A percentile compares a stretch with the other conserved stretches of the same genome.
phyloP scores from a whole-genome alignment of 1,284 basidiomycete genomes.

The Cutaneotrichosporon arboriforme region DNA sequence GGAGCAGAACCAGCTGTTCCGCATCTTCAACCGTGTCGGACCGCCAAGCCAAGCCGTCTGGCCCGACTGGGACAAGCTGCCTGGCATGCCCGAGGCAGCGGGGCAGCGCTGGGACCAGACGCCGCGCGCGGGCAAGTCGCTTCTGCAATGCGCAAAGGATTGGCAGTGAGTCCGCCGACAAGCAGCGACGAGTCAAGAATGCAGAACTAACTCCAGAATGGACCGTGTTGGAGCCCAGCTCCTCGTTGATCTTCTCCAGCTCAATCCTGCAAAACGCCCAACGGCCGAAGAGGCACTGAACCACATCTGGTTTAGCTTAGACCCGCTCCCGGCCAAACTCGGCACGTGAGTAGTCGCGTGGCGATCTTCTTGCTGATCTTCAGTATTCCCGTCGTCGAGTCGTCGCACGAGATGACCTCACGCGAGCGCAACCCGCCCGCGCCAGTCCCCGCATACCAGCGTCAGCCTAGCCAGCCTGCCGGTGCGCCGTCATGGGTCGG shows the following conservation, averaged over 20 bases:
- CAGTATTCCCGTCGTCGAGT: slow-evolving; percentile 24
- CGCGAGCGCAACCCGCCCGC: slow-evolving; percentile 8
- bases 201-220: slow-evolving; percentile 27
- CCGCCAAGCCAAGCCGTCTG: slow-evolving; percentile 67
- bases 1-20: slow-evolving; percentile 84
- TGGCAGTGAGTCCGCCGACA: slow-evolving; percentile 39
- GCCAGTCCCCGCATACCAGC: background rate
- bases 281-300: slow-evolving; percentile 53
- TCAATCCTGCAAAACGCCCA: slow-evolving; percentile 53
- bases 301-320: slow-evolving; percentile 63
- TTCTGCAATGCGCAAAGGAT: slow-evolving; percentile 22
- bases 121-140: slow-evolving; percentile 19
- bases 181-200: too few relatives aligned
- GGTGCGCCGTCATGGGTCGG: background rate
- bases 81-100: slow-evolving; percentile 68
- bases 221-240: slow-evolving; percentile 43
- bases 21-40: slow-evolving; percentile 85
- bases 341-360: slow-evolving; percentile 48
- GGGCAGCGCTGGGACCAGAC: slow-evolving; percentile 36
- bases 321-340: slow-evolving; percentile 75
- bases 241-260: slow-evolving; percentile 50
- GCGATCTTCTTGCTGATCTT: background rate
- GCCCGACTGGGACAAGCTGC: slow-evolving; percentile 72
- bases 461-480: background rate
- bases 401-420: slow-evolving; percentile 42